These are phyloP conservation scores for Coemansia sp. DNA, from an alignment of 192 early-diverging fungal genomes.

Conservation along the genomic window DNA sequence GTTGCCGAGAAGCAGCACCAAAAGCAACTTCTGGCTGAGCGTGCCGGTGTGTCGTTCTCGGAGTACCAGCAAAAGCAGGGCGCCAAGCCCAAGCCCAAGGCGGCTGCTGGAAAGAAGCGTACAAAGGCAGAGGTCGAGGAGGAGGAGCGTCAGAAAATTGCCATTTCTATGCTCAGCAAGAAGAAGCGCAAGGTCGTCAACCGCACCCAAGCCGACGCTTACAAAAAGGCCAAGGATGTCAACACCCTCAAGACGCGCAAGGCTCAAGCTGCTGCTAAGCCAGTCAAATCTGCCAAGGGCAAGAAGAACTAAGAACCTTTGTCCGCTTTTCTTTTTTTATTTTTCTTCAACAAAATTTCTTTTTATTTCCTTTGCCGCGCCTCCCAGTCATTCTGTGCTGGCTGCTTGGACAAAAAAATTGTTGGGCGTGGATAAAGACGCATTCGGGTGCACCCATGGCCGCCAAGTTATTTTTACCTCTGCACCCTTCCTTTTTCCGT, in stretches of 20 bases:
- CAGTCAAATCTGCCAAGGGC: slow-evolving; percentile 11
- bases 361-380: neutral
- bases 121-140: slow-evolving; percentile 45
- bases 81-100: neutral
- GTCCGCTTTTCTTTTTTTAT: neutral
- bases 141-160: slow-evolving; percentile 50
- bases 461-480: neutral
- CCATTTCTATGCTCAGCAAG: slow-evolving; percentile 55
- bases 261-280: slow-evolving; percentile 14
- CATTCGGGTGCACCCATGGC: neutral
- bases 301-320: slow-evolving; percentile 7
- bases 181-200: slow-evolving; percentile 55
- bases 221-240: slow-evolving; percentile 42
- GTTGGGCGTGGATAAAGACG: neutral
- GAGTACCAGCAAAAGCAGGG: slow-evolving; percentile 42
- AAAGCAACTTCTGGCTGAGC: slow-evolving; percentile 46
- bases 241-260: slow-evolving; percentile 42
- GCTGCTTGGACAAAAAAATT: neutral
- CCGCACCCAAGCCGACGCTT: slow-evolving; percentile 35
- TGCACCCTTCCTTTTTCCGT: neutral
- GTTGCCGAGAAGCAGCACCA: slow-evolving; percentile 47
- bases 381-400: neutral
- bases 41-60: slow-evolving; percentile 40
- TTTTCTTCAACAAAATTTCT: neutral
- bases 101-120: slow-evolving; percentile 18